Percentiles rank a stretch among this genome's conserved stretches.
Evolutionary conservation across 805 yeast genomes (phyloP).

Genomic region (Pichia cephalocereana): DNA sequence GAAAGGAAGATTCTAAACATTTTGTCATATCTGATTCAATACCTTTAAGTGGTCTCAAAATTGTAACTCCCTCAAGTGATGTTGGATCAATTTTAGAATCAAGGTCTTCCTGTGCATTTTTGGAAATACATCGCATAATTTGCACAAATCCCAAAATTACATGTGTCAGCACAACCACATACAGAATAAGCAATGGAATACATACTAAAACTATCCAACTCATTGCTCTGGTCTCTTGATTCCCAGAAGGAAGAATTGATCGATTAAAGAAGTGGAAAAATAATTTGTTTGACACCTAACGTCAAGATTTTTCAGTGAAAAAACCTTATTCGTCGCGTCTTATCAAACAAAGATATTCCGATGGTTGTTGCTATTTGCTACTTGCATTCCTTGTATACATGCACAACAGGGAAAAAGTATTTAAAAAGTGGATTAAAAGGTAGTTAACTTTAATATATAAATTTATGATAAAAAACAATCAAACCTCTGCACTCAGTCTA

Average conservation of each 20-base stretch:
- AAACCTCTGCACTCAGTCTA: neutral
- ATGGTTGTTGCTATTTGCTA: no score
- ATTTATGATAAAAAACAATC: neutral
- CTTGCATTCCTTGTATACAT: no score
- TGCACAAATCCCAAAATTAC: constrained; percentile 24
- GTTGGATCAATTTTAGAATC: constrained; percentile 15
- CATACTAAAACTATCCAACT: neutral
- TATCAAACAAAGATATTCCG: no score
- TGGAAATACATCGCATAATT: neutral
- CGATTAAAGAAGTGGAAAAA: neutral
- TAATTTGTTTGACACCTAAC: no score
- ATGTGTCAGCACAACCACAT: constrained; percentile 20
- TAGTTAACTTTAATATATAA: no score
- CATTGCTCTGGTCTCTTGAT: neutral
- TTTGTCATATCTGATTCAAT: constrained; percentile 64
- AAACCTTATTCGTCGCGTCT: no score
- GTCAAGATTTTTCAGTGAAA: no score
- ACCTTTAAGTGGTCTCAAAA: constrained; percentile 77
- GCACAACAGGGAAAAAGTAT: no score
- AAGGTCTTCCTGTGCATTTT: neutral
- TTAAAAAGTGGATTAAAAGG: no score
- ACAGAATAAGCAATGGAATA: constrained; percentile 18
- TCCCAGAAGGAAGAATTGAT: neutral
- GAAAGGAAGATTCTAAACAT: constrained; percentile 60
- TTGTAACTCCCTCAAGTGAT: constrained; percentile 58